Base-by-base conservation (phyloP, 208 protist genomes). In the Phytomonas sp. region DNA sequence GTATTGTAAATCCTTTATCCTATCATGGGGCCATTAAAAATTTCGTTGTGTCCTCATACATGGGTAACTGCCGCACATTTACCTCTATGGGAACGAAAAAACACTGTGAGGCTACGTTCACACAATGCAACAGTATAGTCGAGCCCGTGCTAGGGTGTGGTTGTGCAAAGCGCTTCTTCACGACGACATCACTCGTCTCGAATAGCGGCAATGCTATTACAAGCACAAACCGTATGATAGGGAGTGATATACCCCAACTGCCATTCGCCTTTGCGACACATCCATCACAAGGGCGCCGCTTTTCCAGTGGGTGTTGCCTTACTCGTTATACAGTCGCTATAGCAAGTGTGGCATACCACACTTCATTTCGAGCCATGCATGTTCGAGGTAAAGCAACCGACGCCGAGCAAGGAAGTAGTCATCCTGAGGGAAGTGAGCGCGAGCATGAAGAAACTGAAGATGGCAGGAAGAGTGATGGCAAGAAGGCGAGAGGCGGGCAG, bases 391-490 rank as follows among this genome's bases (percentile, higher is more conserved):
- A 64, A 64, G 5, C 29, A 8, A 30, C 29, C 7, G 28, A 32
- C 7, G 46, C 46, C 46, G 46, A 56, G 23, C 9, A 56, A 56
- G 46, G 20, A 56, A 56, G 4, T 56, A 56, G 46, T 56, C 46
- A 67, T 31, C 36, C 32, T 20, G 37, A 65, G 9, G 59, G 64
- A 11, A 31, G 56, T 29, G 34, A 71, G 43, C 68, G 67, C 62
- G 43, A 73, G 43, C 69, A 73, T 34, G 37, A 67, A 26, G 15
- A 17, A 20, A 32, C 32, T 33, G 68, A 70, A 60, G 60, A 69
- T 31, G 59, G 65, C 40, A 64, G 8, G 51, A n/a, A 6, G 66
- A 71, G 7, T 66, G 73, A 63, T 63, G 78, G 59, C 70, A 72
- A 13, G 53, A 75, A 66, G 66, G 34, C 31, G 60, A 74, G 29